Percentiles rank a stretch among this genome's conserved stretches.
These are phyloP conservation scores for Cicer bijugum DNA, from an alignment of 306 rosid species.

Conservation along the genomic window DNA sequence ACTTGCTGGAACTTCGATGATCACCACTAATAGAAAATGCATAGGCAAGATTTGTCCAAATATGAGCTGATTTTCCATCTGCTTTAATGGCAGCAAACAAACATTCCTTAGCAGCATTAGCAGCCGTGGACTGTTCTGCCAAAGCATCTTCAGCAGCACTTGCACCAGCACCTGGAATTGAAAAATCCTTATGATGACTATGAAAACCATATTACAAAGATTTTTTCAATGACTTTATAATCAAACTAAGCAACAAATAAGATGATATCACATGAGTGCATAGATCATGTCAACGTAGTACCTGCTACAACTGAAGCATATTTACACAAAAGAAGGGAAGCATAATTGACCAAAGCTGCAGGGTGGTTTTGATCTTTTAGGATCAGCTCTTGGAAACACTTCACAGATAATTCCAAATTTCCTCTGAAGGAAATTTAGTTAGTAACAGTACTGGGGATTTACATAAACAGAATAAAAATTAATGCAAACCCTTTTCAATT, in stretches of 20 bases:
- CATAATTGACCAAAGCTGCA: conserved; percentile 85
- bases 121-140: conserved; percentile 62
- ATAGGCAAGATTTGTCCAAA: conserved; percentile 90
- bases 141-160: conserved; percentile 69
- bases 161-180: conserved; percentile 86
- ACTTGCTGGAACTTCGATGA: conserved; percentile 88
- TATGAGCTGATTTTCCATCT: conserved; percentile 89
- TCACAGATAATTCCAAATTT: conserved; percentile 76
- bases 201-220: conserved; percentile 31
- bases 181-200: conserved; percentile 15
- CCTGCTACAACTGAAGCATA: conserved; percentile 87
- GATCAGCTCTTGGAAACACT: conserved; percentile 84
- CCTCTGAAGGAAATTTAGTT: conserved; percentile 63
- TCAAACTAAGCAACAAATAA: conserved; percentile 32
- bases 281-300: conserved; percentile 42
- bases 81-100: conserved; percentile 78
- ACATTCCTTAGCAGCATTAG: conserved; percentile 86
- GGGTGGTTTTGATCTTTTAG: conserved; percentile 97
- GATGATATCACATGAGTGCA: conserved; percentile 20
- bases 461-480: conserved; percentile 15
- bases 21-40: conserved; percentile 77
- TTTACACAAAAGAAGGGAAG: conserved; percentile 79
- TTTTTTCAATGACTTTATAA: conserved; percentile 35
- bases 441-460: conserved; percentile 32
- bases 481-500: conserved; percentile 21